Evolutionary conservation across 1,284 basidiomycete species (phyloP).

Genomic region (Leccinum ponderosum): DNA sequence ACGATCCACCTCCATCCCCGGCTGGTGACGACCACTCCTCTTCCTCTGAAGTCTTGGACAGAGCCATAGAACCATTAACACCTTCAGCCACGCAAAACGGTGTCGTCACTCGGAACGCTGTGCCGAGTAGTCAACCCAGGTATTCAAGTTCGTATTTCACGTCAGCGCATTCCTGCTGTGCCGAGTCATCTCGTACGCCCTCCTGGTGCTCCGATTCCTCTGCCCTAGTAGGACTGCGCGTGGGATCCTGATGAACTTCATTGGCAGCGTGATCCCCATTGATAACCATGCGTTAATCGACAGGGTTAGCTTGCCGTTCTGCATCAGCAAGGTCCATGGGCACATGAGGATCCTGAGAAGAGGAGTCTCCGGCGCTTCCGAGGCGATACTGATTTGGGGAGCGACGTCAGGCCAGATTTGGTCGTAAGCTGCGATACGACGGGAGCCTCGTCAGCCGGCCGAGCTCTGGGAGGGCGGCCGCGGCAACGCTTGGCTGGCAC

Average conservation of each 20-base stretch:
- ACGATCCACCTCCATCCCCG: slow-evolving; percentile 4
- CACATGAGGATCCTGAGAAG: slow-evolving; percentile 7
- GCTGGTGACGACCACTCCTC: slow-evolving; percentile 10
- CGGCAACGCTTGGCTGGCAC: slow-evolving; percentile 30
- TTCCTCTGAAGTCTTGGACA: slow-evolving; percentile 26
- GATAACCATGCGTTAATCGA: slow-evolving; percentile 4
- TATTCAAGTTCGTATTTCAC: slow-evolving; percentile 44
- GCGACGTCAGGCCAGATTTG: slow-evolving; percentile 8
- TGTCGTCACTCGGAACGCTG: slow-evolving; percentile 58
- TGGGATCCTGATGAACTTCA: slow-evolving; percentile 11
- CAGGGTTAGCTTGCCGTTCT: slow-evolving; percentile 6
- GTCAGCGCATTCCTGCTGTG: slow-evolving; percentile 21
- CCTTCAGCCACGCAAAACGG: slow-evolving; percentile 36
- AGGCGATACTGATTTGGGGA: slow-evolving; percentile 17
- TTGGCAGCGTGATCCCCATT: slow-evolving; percentile 26
- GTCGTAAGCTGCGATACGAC: slow-evolving; percentile 2
- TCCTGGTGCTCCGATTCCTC: slow-evolving; percentile 5
- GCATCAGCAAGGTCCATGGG: slow-evolving; percentile 3
- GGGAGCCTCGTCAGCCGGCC: slow-evolving; percentile 3
- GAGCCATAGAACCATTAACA: slow-evolving; percentile 9
- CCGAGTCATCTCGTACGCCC: neutral
- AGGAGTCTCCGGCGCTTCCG: slow-evolving; percentile 31
- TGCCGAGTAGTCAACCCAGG: slow-evolving; percentile 49
- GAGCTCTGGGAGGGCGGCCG: slow-evolving; percentile 21
- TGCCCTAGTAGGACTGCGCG: slow-evolving; percentile 1